These are phyloP conservation scores for Coelastrella sp. DNA, from an alignment of 139 green algal species.

Conservation along the genomic window DNA sequence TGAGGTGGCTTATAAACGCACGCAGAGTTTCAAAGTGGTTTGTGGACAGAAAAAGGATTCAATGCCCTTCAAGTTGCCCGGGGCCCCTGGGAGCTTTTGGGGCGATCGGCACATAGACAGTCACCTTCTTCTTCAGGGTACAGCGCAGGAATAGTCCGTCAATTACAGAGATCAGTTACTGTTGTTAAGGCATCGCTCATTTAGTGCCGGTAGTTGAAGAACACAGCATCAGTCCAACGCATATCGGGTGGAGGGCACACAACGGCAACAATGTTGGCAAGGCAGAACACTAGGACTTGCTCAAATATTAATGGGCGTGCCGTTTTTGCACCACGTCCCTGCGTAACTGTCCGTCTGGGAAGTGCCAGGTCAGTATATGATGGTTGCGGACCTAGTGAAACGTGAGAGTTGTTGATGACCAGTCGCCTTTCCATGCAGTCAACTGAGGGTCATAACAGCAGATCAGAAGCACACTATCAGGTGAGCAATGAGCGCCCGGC, in stretches of 20 bases:
- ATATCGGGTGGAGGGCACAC: neutral
- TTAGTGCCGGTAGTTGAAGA: no score
- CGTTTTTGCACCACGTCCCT: neutral
- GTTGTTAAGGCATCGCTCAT: no score
- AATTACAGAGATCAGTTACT: no score
- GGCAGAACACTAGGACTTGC: neutral
- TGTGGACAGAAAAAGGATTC: no score
- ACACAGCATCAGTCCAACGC: neutral
- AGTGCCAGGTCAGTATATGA: neutral
- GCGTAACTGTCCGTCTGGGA: neutral
- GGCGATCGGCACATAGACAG: no score
- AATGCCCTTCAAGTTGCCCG: no score
- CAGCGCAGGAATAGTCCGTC: no score
- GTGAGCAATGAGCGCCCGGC: neutral
- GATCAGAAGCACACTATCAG: neutral
- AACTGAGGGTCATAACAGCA: neutral
- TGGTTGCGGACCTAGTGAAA: neutral
- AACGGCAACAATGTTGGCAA: neutral
- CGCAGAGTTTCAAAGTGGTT: no score
- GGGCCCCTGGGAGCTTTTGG: no score
- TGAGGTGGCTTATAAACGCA: no score
- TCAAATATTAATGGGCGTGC: neutral
- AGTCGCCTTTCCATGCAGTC: neutral
- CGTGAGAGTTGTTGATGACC: neutral
- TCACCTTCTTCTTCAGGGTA: no score